A percentile compares a stretch with the other conserved stretches of the same genome.
Evolutionary conservation across 257 asterid species (phyloP).

Genomic region (Anisodus acutangulus): DNA sequence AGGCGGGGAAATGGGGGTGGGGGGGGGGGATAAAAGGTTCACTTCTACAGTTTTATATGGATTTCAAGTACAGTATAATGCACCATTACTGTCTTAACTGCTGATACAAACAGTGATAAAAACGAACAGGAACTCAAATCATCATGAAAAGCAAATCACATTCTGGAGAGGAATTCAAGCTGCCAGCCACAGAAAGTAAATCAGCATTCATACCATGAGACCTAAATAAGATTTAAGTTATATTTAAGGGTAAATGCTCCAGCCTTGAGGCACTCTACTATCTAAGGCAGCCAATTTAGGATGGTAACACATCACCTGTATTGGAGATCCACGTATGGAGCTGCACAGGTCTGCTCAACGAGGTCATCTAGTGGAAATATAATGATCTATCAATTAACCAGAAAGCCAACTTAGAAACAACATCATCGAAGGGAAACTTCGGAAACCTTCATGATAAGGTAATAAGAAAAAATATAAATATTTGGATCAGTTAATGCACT

Average conservation of each 20-base stretch:
- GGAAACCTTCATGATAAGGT: constrained; percentile 44
- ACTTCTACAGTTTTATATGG: not conserved
- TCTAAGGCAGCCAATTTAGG: constrained; percentile 35
- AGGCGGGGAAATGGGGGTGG: no score
- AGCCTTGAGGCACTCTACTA: constrained; percentile 31
- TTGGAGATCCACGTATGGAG: constrained; percentile 58
- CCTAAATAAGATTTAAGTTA: constrained; percentile 32
- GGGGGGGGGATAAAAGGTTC: not conserved
- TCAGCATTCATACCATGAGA: constrained; percentile 35
- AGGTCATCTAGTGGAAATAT: constrained; percentile 71
- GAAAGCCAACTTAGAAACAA: constrained; percentile 63
- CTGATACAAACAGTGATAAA: constrained; percentile 29
- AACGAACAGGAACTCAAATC: constrained; percentile 33
- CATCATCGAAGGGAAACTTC: constrained; percentile 36
- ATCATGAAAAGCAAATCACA: constrained; percentile 31
- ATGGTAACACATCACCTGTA: constrained; percentile 62
- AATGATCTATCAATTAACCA: constrained; percentile 84
- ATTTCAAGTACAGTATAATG: constrained; percentile 30
- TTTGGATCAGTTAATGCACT: constrained; percentile 30
- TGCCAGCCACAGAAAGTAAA: constrained; percentile 47
- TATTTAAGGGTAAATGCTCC: constrained; percentile 24
- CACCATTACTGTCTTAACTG: constrained; percentile 32
- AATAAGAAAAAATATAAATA: constrained; percentile 40
- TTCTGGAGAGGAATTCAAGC: constrained; percentile 47
- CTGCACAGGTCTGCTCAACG: constrained; percentile 81